Percentiles rank a stretch among this genome's conserved stretches.
phyloP scores from a whole-genome alignment of 2,329 filamentous ascomycete genomes.

The Stemphylium lycopersici region DNA sequence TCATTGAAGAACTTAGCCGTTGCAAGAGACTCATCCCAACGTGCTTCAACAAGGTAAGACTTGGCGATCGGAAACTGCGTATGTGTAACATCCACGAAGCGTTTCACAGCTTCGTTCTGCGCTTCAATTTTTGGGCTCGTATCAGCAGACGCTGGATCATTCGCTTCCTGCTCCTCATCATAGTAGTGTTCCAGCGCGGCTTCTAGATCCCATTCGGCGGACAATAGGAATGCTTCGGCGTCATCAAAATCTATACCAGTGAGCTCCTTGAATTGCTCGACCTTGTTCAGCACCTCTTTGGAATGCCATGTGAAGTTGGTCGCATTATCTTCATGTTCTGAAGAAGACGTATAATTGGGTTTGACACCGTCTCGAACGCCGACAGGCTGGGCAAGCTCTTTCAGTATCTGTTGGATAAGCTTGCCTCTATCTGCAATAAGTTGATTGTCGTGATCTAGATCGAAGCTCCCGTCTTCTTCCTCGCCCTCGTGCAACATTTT shows the following conservation, averaged over 20 bases:
- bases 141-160: too few species aligned
- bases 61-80: background rate
- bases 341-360: background rate
- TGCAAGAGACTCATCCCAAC: background rate
- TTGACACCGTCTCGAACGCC: background rate
- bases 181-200: background rate
- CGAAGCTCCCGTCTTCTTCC: background rate
- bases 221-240: background rate
- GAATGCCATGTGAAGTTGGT: too few species aligned
- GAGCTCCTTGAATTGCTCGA: background rate
- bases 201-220: background rate
- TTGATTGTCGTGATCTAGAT: background rate
- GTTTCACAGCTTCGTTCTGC: background rate
- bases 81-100: background rate
- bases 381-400: slow-evolving; percentile 4
- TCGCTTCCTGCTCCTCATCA: background rate
- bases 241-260: background rate
- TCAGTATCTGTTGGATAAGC: background rate
- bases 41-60: background rate
- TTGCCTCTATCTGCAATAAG: background rate
- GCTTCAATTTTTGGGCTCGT: background rate
- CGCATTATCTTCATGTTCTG: background rate
- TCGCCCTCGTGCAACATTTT: background rate
- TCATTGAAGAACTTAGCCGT: background rate
- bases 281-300: background rate